phyloP scores from a whole-genome alignment of 345 rosid species.

The Camelina laxa region DNA sequence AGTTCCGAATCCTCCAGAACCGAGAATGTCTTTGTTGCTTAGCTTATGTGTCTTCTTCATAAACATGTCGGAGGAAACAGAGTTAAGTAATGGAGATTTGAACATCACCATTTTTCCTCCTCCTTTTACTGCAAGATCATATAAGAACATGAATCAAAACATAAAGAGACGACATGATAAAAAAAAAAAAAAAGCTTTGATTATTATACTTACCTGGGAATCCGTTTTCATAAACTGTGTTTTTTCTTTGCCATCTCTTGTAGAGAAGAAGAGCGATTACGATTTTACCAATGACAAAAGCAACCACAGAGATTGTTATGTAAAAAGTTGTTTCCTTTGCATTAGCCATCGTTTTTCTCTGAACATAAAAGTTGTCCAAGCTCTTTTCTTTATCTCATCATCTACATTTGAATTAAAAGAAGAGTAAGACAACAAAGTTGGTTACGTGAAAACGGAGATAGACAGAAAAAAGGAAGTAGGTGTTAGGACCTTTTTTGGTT shows the following conservation, averaged over 20 bases:
- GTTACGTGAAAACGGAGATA: conserved; percentile 32
- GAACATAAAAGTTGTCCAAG: conserved; percentile 10
- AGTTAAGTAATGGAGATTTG: conserved; percentile 57
- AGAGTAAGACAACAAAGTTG: conserved; percentile 23
- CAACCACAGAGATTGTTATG: conserved; percentile 64
- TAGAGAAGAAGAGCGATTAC: conserved; percentile 66
- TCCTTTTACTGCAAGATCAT: conserved; percentile 33
- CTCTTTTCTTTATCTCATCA: background rate
- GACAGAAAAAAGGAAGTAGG: conserved; percentile 24
- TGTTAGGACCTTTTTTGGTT: background rate
- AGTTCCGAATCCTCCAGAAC: conserved; percentile 80
- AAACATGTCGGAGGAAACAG: conserved; percentile 57
- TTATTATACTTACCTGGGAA: conserved; percentile 49
- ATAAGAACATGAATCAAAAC: background rate
- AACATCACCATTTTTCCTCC: conserved; percentile 88
- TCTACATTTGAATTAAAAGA: background rate
- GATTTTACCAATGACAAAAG: conserved; percentile 67
- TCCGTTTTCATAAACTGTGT: conserved; percentile 47
- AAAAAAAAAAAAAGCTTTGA: background rate
- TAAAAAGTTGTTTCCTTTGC: conserved; percentile 55
- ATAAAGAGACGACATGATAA: background rate
- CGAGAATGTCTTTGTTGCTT: conserved; percentile 77
- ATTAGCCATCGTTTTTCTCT: conserved; percentile 56
- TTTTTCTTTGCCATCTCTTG: conserved; percentile 68
- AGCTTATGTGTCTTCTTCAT: conserved; percentile 66